A percentile compares a stretch with the other conserved stretches of the same genome.
Conservation (phyloP, 768 basidiomycete genomes). For the Auriculariales sp. region DNA sequence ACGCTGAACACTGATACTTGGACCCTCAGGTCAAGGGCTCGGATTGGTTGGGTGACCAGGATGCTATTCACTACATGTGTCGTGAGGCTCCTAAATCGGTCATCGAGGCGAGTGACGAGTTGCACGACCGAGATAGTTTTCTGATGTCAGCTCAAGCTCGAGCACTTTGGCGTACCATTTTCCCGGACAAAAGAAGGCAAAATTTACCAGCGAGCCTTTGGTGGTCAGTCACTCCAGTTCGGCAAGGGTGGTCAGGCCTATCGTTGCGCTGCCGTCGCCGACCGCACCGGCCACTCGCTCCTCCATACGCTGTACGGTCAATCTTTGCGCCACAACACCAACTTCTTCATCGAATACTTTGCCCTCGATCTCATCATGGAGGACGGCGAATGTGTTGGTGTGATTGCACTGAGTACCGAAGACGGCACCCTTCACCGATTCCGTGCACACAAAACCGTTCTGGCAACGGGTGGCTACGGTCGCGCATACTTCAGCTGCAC, state of each 20-base stretch:
- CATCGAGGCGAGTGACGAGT: conserved; percentile 48
- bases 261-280: conserved; percentile 95
- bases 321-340: conserved; percentile 96
- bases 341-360: conserved; percentile 99
- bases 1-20: conserved; percentile 9
- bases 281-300: conserved; percentile 96
- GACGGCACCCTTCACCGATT: conserved; percentile 98
- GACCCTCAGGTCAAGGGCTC: conserved; percentile 90
- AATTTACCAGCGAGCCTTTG: conserved; percentile 98
- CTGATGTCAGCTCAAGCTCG: conserved; percentile 43
- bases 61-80: conserved; percentile 99
- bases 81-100: conserved; percentile 90
- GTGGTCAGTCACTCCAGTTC: conserved; percentile 91
- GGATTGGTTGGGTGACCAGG: conserved; percentile 99
- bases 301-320: conserved; percentile 99
- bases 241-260: conserved; percentile 99
- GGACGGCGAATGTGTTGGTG: conserved; percentile 97
- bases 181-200: conserved; percentile 97
- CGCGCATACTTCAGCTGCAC: conserved; percentile 98
- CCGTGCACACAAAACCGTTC: conserved; percentile 94
- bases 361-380: conserved; percentile 99
- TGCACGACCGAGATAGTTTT: not conserved
- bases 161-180: conserved; percentile 98
- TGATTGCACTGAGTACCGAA: conserved; percentile 98
- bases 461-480: conserved; percentile 97